Conservation (phyloP, 2,329 filamentous ascomycete species). For the Ascochyta fabae region DNA sequence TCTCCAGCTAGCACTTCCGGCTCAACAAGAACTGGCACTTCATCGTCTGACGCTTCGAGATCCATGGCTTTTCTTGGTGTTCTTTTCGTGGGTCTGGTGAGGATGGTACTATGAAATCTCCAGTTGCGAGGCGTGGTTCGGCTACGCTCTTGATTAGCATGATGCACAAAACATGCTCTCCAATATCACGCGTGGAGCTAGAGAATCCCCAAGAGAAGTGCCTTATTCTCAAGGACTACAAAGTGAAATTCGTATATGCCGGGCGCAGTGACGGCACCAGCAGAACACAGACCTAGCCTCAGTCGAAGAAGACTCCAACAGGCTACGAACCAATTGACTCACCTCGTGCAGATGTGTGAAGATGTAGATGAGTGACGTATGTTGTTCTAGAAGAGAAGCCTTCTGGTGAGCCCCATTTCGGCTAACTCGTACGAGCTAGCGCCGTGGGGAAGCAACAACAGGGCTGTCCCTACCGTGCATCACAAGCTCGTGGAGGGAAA, state of each 20-base stretch:
- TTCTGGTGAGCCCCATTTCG: conserved; percentile 3
- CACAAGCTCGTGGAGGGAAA: conserved; percentile 20
- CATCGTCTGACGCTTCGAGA: conserved; percentile 37
- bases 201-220: no score
- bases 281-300: not conserved
- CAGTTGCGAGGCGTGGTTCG: not conserved
- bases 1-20: conserved; percentile 26
- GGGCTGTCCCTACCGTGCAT: conserved; percentile 28
- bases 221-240: no score
- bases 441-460: conserved; percentile 18
- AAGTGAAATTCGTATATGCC: not conserved
- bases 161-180: not conserved
- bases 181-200: not conserved
- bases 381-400: conserved; percentile 8
- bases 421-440: conserved; percentile 11
- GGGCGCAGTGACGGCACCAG: not conserved
- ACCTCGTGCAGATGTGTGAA: not conserved
- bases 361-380: conserved; percentile 9
- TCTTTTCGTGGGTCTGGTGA: not conserved
- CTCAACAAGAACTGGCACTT: conserved; percentile 63
- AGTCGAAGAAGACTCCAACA: not conserved
- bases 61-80: conserved; percentile 6
- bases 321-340: not conserved
- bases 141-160: not conserved
- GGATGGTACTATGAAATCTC: not conserved